Evolutionary conservation across 2,329 filamentous ascomycete genomes (phyloP).

Genomic region (Penicillium sp.): DNA sequence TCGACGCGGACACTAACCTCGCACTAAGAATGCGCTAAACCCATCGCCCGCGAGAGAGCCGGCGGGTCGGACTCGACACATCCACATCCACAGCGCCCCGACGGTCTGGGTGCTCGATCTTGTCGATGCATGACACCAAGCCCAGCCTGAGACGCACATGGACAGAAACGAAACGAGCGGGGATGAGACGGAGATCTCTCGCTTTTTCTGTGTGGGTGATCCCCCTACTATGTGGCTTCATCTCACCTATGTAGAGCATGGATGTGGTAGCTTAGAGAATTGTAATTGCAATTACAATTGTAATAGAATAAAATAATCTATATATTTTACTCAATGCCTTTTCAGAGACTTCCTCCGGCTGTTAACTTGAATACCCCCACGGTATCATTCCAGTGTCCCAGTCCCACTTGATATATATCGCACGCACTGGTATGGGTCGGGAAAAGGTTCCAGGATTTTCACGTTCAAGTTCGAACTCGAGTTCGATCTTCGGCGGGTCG

Average conservation of each 20-base stretch:
- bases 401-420: too few species aligned
- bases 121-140: constrained; percentile 13
- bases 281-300: not conserved
- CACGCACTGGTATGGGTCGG: too few species aligned
- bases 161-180: constrained; percentile 13
- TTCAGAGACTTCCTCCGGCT: too few species aligned
- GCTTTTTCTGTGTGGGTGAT: not conserved
- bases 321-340: too few species aligned
- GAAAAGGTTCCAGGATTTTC: not conserved
- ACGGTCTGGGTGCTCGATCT: constrained; percentile 1
- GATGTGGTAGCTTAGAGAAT: not conserved
- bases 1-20: not conserved
- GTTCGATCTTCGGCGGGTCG: not conserved
- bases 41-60: constrained; percentile 1
- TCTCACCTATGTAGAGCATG: not conserved
- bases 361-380: too few species aligned
- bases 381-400: too few species aligned
- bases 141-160: constrained; percentile 24
- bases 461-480: not conserved
- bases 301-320: too few species aligned
- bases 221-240: not conserved
- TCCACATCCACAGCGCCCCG: constrained; percentile 18
- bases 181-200: not conserved
- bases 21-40: constrained; percentile 1
- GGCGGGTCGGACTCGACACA: constrained; percentile 16